Conservation (phyloP, 208 protist species). For the Crithidia bombi region DNA sequence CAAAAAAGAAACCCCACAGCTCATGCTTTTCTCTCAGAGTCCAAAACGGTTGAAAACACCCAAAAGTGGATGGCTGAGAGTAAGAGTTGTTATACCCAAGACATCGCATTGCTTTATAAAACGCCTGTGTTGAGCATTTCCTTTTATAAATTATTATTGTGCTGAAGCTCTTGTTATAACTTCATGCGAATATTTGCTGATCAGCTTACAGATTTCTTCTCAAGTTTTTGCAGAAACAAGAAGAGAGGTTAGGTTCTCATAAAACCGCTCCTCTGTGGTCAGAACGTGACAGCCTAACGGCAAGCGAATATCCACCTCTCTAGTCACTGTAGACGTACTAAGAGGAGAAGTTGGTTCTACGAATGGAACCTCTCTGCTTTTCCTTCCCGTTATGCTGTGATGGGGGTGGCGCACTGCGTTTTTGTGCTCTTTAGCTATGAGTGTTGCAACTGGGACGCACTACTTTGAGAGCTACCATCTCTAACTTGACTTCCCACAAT, state of each 20-base stretch:
- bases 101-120: background rate
- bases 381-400: background rate
- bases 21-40: background rate
- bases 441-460: background rate
- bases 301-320: background rate
- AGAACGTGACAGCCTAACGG: background rate
- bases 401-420: background rate
- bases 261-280: no score
- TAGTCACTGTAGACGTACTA: background rate
- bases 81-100: background rate
- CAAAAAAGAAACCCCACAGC: no score
- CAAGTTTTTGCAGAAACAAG: no score
- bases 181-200: background rate
- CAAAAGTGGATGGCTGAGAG: no score
- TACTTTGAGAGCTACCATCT: background rate
- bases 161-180: background rate
- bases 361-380: background rate
- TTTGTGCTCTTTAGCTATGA: background rate
- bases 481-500: no score
- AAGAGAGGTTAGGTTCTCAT: no score
- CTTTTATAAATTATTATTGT: background rate
- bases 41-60: background rate
- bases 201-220: background rate
- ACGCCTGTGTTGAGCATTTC: background rate
- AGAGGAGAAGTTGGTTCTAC: background rate